phyloP scores from a whole-genome alignment of 2,329 filamentous ascomycete species.

The Pseudocercospora cruenta region DNA sequence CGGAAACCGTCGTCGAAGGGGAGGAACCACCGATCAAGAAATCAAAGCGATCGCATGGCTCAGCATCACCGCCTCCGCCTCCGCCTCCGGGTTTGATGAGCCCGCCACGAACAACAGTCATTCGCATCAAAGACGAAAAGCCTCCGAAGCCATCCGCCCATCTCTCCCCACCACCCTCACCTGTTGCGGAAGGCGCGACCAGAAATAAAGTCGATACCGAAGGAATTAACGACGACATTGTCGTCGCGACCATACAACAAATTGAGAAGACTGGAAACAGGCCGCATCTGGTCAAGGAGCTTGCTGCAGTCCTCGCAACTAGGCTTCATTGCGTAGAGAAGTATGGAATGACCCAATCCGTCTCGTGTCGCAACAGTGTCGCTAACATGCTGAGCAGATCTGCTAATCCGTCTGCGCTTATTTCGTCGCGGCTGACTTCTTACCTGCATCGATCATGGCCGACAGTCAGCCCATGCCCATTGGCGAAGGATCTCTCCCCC shows the following conservation, averaged over 20 bases:
- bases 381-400: conserved; percentile 64
- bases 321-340: conserved; percentile 84
- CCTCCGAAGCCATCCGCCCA: conserved; percentile 57
- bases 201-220: conserved; percentile 71
- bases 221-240: conserved; percentile 91
- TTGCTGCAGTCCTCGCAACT: conserved; percentile 76
- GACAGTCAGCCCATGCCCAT: conserved; percentile 75
- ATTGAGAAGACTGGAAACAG: conserved; percentile 88
- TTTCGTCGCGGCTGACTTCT: conserved; percentile 85
- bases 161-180: conserved; percentile 80
- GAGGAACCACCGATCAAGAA: conserved; percentile 60
- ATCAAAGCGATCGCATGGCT: conserved; percentile 75
- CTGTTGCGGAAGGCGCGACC: conserved; percentile 52
- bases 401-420: conserved; percentile 91
- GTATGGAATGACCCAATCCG: conserved; percentile 58
- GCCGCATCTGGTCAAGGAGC: conserved; percentile 91
- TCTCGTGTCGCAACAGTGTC: conserved; percentile 24
- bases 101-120: conserved; percentile 48
- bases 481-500: conserved; percentile 89
- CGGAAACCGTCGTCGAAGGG: conserved; percentile 66
- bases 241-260: conserved; percentile 85
- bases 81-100: conserved; percentile 45
- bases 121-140: conserved; percentile 54
- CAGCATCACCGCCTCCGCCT: conserved; percentile 42
- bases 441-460: conserved; percentile 89